Evolutionary conservation across 2,329 filamentous ascomycete species (phyloP), one percentile per base, ranked within the genome.

Genomic region (Pseudogymnoascus sp.): DNA sequence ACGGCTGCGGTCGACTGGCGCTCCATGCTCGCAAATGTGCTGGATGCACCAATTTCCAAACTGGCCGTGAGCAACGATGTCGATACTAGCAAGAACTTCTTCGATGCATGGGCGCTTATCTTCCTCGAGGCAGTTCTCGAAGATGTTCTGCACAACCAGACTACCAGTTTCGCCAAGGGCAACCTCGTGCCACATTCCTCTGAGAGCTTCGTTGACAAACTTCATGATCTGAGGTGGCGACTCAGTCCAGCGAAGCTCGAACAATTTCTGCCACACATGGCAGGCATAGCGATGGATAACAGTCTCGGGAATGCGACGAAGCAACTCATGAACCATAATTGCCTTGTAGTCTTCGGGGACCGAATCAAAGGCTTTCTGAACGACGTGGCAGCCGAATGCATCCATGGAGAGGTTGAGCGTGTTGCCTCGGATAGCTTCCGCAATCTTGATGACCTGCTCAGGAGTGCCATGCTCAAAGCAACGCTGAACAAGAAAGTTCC

Each of bases 21-120:
- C 88, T 59, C 95, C 93, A 72, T 99, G 94, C 75, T 99, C 94
- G 75, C 94, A 99, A 69, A 99, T 92, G 76, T 99, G 94, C 77
- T 99, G 94, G 70, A 99, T 97, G 78, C 94, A 99, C 94, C 94
- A 99, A 74, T 99, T 99, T 61, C 94, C 94, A 72, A 99, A 99
- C 73, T 99, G 94, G 26, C 94, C 94, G 73, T 97, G 93, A 63
- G 94, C 90, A 70, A 99, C 92, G 64, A 96, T 89, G 75, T 99
- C 92, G 69, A 99, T 96, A 73, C 94, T 97, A 64, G 84, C 84
- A 62, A 99, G 84, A 39, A 99, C 94, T 74, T 99, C 94, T 74
- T 96, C 92, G 71, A 99, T 96, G 71, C 94, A 97, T 50, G 92
- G 92, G 63, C 95, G 92, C 92, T 99, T 99, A 77, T 99, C 94